Base-by-base conservation (phyloP, 208 protist genomes). In the Jaenimonas drosophilae region DNA sequence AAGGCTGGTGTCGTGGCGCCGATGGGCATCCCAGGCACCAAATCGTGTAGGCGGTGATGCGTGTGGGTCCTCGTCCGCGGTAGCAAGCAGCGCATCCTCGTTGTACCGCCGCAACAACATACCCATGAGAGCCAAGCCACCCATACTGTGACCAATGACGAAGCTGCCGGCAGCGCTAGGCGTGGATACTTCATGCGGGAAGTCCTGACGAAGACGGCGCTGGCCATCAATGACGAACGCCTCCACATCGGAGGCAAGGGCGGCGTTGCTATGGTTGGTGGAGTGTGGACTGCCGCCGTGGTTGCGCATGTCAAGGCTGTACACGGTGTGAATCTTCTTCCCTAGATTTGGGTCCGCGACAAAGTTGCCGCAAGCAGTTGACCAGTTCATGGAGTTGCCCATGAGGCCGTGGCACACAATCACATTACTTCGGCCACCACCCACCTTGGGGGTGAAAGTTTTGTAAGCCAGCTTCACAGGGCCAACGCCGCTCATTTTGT, bases 61-160 rank as follows among this genome's bases (percentile, higher is more conserved):
- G n/a, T n/a, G n/a, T n/a, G n/a, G n/a, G n/a, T n/a, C n/a, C n/a
- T n/a, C n/a, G 37, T 7, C 16, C 6, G n/a, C 62, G 45, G 25
- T 44, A 70, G 24, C 56, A 32, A 88, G 60, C 33, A 88, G 56
- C 0, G 39, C 17, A 1, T 36, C 53, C 40, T 88, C 84, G 53
- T 92, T 88, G 26, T 74, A 82, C 17, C 84, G 79, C 3, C 79
- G 70, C 17, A 89, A 69, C 38, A 93, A 54, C 32, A 49, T 25
- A 14, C 70, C 76, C 50, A 89, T 86, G 12, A 84, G 37, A 26
- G 80, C 60, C 4, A 89, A 50, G 11, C 84, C 84, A n/a, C 84
- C 79, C 84, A 93, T 93, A 48, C 84, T 93, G 65, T 93, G 84
- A 0, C 76, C 84, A 45, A 93, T 76, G 7, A 85, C 30, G n/a